Evolutionary conservation across 2,329 filamentous ascomycete species (phyloP), one percentile per base, ranked within the genome.

Genomic region (Aspergillaceae sp.): DNA sequence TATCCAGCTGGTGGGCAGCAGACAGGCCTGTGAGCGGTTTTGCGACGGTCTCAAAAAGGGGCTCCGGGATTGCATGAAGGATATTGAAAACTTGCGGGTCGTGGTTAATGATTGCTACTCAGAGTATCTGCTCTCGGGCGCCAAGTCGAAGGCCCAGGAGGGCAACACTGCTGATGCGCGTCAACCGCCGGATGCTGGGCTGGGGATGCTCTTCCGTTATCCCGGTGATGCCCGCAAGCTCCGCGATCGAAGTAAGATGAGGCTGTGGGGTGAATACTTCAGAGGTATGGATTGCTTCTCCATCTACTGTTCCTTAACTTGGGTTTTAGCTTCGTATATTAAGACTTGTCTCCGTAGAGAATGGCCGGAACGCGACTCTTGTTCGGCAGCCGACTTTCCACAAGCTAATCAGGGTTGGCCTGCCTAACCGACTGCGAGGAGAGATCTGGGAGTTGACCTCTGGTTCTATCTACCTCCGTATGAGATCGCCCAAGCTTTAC

Each of bases 381-480:
- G 84, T 98, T 48, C 86, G 92, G 47, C 92, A 98, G 63, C 91
- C 92, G 3, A 97, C 92, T 28, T 97, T 97, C 59, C 92, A 97
- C 71, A 96, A 97, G 66, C 79, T 98, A 42, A 95, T 98, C 53
- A 82, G 92, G 44, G 92, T 98, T 53, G 92, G 92, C 52, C 74
- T 98, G 49, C 92, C 92, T 0, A 98, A 98, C 67, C 80, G 92
- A 41, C 74, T 98, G 42, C 78, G 92, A 52, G 92, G 92, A 38
- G 92, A 98, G 69, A 85, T 94, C 43, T 98, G 92, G 92, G 92
- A 98, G 68, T 74, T 96, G 51, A 87, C 88, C 0, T 96, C 89
- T 6, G 92, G 92, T 4, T 94, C 91, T 2, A 77, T 96, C 51
- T 96, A 90, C 64, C 74, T 94, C 48, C 82, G 91, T 29, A 76